Conservation (phyloP, 2,329 filamentous ascomycete species). For the Elsinoe arachidis region DNA sequence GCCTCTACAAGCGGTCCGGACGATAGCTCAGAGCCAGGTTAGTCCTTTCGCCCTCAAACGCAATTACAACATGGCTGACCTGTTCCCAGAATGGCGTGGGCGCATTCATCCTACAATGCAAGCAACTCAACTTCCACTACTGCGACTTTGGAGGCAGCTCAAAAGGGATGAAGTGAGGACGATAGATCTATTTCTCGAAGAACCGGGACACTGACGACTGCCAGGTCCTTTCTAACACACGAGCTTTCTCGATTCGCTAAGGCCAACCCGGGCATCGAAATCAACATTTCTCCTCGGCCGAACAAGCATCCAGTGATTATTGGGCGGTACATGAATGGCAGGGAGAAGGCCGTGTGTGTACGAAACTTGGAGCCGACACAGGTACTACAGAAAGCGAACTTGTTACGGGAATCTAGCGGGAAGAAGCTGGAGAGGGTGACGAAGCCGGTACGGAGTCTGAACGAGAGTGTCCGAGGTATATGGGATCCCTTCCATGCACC, state of each 20-base stretch:
- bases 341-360: conserved; percentile 77
- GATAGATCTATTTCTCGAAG: background rate
- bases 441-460: conserved; percentile 52
- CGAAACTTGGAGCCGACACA: conserved; percentile 74
- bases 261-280: conserved; percentile 79
- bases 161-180: conserved; percentile 77
- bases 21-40: conserved; percentile 50
- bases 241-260: conserved; percentile 69
- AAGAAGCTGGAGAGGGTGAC: conserved; percentile 57
- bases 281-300: conserved; percentile 84
- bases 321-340: conserved; percentile 88
- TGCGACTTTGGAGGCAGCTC: conserved; percentile 95
- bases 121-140: conserved; percentile 90
- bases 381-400: conserved; percentile 68
- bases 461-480: conserved; percentile 56
- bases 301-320: conserved; percentile 79
- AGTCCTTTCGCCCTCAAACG: conserved; percentile 18
- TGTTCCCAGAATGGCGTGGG: conserved; percentile 77
- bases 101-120: conserved; percentile 95
- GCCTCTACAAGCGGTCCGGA: conserved; percentile 43
- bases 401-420: conserved; percentile 65
- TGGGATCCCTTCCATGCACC: conserved; percentile 57
- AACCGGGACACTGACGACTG: background rate
- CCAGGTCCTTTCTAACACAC: conserved; percentile 70
- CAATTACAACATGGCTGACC: conserved; percentile 15